Evolutionary conservation across 1,284 basidiomycete genomes (phyloP).

Genomic region (Meira miltonrushii): DNA sequence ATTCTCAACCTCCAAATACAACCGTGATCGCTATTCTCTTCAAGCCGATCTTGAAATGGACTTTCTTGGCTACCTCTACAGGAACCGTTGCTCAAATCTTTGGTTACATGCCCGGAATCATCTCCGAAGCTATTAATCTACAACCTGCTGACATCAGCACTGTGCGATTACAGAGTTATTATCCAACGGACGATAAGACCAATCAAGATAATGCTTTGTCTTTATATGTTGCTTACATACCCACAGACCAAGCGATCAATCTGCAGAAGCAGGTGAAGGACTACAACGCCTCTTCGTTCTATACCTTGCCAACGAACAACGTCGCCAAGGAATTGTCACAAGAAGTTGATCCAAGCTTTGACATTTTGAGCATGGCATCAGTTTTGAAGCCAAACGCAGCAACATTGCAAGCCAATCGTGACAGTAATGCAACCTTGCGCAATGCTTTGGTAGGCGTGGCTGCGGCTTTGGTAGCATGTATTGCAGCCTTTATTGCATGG

Average conservation of each 20-base stretch:
- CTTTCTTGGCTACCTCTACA: conserved; percentile 38
- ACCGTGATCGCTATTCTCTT: conserved; percentile 37
- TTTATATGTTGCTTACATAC: conserved; percentile 45
- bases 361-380: conserved; percentile 21
- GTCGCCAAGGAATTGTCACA: conserved; percentile 37
- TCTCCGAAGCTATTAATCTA: conserved; percentile 22
- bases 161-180: conserved; percentile 31
- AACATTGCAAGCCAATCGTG: conserved; percentile 10
- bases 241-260: conserved; percentile 18
- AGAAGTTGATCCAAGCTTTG: conserved; percentile 38
- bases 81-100: conserved; percentile 48
- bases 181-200: neutral
- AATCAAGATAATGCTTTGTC: conserved; percentile 13
- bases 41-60: conserved; percentile 39
- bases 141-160: conserved; percentile 28
- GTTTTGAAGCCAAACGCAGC: conserved; percentile 15
- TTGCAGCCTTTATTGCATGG: conserved; percentile 25
- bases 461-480: conserved; percentile 25
- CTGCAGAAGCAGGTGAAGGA: conserved; percentile 27
- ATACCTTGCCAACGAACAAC: conserved; percentile 25
- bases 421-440: conserved; percentile 17
- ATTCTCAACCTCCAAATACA: conserved; percentile 25
- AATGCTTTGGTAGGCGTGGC: conserved; percentile 41
- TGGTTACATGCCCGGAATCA: conserved; percentile 44
- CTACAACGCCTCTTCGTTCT: conserved; percentile 30